Conservation (phyloP, 1,284 basidiomycete genomes). For the Apiotrichum akiyoshidainum region DNA sequence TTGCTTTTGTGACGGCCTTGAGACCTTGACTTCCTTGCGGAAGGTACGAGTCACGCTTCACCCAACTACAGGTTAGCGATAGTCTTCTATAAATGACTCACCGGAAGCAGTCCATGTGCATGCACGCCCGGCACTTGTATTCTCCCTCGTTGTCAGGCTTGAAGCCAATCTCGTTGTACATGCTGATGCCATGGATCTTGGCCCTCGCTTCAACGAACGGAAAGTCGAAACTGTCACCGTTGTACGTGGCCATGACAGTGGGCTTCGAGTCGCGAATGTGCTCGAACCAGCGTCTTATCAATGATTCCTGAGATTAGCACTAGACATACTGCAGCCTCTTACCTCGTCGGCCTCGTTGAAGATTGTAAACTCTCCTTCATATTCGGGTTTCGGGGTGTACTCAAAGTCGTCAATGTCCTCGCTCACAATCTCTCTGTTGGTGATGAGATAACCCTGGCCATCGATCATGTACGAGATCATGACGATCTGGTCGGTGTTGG, state of each 20-base stretch:
- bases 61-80: slow-evolving; percentile 61
- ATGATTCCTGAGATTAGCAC: slow-evolving; percentile 58
- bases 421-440: slow-evolving; percentile 93
- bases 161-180: slow-evolving; percentile 95
- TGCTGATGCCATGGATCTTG: slow-evolving; percentile 86
- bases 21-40: slow-evolving; percentile 98
- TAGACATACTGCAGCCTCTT: slow-evolving; percentile 23
- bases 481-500: slow-evolving; percentile 95
- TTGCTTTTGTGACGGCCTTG: slow-evolving; percentile 95
- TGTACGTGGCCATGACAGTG: slow-evolving; percentile 97
- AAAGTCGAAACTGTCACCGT: slow-evolving; percentile 99
- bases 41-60: slow-evolving; percentile 98
- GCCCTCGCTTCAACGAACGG: slow-evolving; percentile 92
- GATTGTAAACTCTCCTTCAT: slow-evolving; percentile 93
- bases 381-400: slow-evolving; percentile 97
- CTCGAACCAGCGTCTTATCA: slow-evolving; percentile 84
- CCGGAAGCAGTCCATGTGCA: slow-evolving; percentile 99
- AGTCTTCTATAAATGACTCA: slow-evolving; percentile 23
- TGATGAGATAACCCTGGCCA: slow-evolving; percentile 89
- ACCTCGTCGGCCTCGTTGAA: slow-evolving; percentile 96
- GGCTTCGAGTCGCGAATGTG: slow-evolving; percentile 91
- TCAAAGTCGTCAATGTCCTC: slow-evolving; percentile 99
- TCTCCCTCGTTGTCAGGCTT: slow-evolving; percentile 88
- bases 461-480: slow-evolving; percentile 79
- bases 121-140: slow-evolving; percentile 89